Conservation (phyloP, 2,329 filamentous ascomycete species). For the Helicocarpus griseus region DNA sequence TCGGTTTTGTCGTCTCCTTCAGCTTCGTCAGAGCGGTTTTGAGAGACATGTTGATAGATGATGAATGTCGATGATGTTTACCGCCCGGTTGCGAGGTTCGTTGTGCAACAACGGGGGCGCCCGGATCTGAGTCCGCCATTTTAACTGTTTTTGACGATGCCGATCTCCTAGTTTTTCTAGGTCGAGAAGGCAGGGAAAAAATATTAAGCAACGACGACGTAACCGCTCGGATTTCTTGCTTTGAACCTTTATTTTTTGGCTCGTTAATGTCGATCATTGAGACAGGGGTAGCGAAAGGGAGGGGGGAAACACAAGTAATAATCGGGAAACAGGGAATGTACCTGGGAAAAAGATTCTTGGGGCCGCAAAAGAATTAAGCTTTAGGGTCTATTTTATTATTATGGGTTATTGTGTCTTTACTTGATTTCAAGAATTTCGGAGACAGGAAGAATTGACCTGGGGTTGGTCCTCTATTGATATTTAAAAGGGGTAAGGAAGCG, state of each 20-base stretch:
- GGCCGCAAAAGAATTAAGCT: neutral
- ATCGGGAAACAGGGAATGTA: neutral
- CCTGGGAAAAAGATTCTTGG: neutral
- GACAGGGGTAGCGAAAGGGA: neutral
- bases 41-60: constrained; percentile 36
- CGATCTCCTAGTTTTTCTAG: neutral
- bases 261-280: neutral
- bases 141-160: neutral
- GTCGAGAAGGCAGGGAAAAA: too few species aligned
- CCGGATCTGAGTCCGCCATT: neutral
- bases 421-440: too few species aligned
- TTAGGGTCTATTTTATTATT: neutral
- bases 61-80: neutral
- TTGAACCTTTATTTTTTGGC: neutral
- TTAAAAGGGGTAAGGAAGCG: neutral
- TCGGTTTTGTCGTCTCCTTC: constrained; percentile 15
- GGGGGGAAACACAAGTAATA: neutral
- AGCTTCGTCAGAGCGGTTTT: constrained; percentile 35
- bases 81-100: neutral
- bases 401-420: too few species aligned
- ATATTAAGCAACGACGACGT: neutral
- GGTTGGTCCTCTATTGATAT: neutral
- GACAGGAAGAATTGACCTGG: too few species aligned
- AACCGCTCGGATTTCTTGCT: neutral
- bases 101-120: neutral